Evolutionary conservation across 164 flowering plant genomes (phyloP).

Genomic region (Piper betle): DNA sequence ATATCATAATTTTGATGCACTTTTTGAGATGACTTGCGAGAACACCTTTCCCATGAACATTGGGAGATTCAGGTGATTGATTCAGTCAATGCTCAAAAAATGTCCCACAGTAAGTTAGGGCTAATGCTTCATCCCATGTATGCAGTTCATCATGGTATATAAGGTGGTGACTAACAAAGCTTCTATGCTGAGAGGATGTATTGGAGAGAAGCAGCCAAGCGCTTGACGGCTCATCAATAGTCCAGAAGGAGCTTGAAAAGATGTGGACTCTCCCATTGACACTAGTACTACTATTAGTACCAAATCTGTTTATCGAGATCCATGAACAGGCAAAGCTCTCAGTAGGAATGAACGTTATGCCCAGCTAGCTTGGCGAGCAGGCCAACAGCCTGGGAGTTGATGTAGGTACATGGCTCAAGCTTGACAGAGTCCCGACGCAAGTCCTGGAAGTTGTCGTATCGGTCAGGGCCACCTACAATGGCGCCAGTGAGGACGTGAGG

Average conservation of each 20-base stretch:
- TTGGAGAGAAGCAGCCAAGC: too few species aligned
- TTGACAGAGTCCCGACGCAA: conserved; percentile 34
- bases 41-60: not conserved
- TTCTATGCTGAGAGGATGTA: too few species aligned
- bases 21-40: not conserved
- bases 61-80: not conserved
- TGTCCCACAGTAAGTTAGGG: not conserved
- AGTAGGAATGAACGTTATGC: not conserved
- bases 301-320: too few species aligned
- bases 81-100: not conserved
- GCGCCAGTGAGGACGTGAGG: conserved; percentile 87
- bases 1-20: not conserved
- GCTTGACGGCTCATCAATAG: too few species aligned
- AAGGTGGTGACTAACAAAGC: too few species aligned
- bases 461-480: conserved; percentile 82
- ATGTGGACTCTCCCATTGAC: too few species aligned
- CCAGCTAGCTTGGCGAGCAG: conserved; percentile 29
- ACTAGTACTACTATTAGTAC: too few species aligned
- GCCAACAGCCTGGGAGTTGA: conserved; percentile 46
- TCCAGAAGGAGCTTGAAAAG: too few species aligned
- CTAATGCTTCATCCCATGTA: too few species aligned
- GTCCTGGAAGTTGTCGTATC: conserved; percentile 52
- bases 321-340: not conserved
- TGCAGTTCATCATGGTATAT: too few species aligned
- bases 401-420: conserved; percentile 69